Base-by-base conservation (phyloP, 1,284 basidiomycete genomes). In the Moniliella sp. region DNA sequence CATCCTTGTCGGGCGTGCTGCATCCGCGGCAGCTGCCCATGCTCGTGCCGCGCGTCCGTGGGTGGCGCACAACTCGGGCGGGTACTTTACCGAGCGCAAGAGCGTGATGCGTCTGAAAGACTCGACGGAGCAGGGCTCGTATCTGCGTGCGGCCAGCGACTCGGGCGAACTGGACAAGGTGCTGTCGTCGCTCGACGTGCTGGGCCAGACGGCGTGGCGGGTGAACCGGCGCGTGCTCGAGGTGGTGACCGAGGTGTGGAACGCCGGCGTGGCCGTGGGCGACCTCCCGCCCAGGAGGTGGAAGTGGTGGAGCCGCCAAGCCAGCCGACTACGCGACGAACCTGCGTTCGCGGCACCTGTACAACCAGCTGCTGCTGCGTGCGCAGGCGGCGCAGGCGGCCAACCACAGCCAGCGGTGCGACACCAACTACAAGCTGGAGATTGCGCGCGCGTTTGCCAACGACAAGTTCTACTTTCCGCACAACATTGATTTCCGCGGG, bases 401-500 rank as follows among this genome's bases (percentile, higher is more conserved):
- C 23, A 45, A 46, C 32, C 88, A 94, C 62, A 79, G 78, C 11
- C 78, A 84, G 38, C 69, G 88, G 28, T 94, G 86, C 62, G 80
- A 71, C 54, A 75, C 86, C 40, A 94, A 94, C 62, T 97, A 97
- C 64, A 93, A 86, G 63, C 73, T 97, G 37, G 88, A 94, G 63
- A 91, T 97, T 50, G 88, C 88, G 1, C 70, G 81, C 36, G 76
- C 84, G 32, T 86, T 82, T 67, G 63, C 83, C 28, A 72, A 71
- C 21, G 82, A 94, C 51, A 73, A 67, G 0, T 77, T 97, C 61
- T 97, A 84, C 64, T 70, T 91, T 40, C 88, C 88, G 0, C 91
- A 97, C 64, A 94, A 93, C 62, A 69, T 97, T 54, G 91, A 99
- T 62, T 99, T 97, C 71, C 75, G 88, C 42, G 91, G 91, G 3